Conservation (phyloP, 1,284 basidiomycete species). For the Lignosus rhinocerotis region DNA sequence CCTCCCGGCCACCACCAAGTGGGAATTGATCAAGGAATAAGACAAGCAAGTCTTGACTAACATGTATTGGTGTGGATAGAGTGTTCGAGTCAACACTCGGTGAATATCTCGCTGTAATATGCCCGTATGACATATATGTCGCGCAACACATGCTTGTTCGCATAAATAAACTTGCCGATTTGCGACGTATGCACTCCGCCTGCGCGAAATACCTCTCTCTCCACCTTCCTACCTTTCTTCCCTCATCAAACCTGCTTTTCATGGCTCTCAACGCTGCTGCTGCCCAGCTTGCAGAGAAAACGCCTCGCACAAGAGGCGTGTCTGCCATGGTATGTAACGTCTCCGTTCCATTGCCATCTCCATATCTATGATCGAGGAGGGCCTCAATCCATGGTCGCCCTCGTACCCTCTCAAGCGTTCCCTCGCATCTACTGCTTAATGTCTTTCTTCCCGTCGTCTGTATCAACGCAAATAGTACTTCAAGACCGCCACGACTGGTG, state of each 20-base stretch:
- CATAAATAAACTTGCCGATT: background rate
- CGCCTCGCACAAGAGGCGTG: slow-evolving; percentile 33
- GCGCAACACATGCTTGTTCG: background rate
- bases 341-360: background rate
- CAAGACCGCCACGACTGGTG: slow-evolving; percentile 97
- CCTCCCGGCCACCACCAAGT: too few relatives aligned
- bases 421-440: slow-evolving; percentile 16
- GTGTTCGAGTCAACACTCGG: too few relatives aligned
- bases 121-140: too few relatives aligned
- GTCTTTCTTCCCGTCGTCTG: slow-evolving; percentile 7
- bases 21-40: too few relatives aligned
- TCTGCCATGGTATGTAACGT: slow-evolving; percentile 31
- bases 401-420: slow-evolving; percentile 18
- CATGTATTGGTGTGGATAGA: too few relatives aligned
- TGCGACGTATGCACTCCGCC: background rate
- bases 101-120: too few relatives aligned
- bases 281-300: slow-evolving; percentile 20
- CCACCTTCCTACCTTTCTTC: background rate
- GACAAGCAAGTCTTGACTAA: too few relatives aligned
- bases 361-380: background rate
- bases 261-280: slow-evolving; percentile 18
- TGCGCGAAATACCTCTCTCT: background rate
- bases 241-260: background rate
- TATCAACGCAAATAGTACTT: slow-evolving; percentile 69
- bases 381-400: slow-evolving; percentile 6